phyloP scores from a whole-genome alignment of 768 basidiomycete genomes.

The Sarcomyxa edulis region DNA sequence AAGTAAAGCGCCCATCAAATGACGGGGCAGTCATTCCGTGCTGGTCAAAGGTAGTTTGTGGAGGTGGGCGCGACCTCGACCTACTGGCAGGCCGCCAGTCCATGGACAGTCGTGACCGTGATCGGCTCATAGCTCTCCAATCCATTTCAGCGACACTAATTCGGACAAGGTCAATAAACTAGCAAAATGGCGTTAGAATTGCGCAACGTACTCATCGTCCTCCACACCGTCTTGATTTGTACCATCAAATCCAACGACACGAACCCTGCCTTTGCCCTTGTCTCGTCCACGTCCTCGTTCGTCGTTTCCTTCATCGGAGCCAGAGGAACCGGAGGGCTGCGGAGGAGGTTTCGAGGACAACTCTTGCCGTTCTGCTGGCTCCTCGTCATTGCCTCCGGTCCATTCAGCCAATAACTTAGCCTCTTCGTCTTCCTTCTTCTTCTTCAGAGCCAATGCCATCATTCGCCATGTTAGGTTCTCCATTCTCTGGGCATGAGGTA shows the following conservation, averaged over 20 bases:
- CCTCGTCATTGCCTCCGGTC: slow-evolving; percentile 12
- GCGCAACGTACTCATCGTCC: slow-evolving; percentile 64
- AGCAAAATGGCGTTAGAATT: slow-evolving; percentile 4
- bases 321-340: too few species aligned
- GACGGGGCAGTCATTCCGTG: slow-evolving; percentile 24
- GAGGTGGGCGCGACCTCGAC: slow-evolving; percentile 73
- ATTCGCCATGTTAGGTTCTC: slow-evolving; percentile 98
- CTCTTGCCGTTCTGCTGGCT: slow-evolving; percentile 10
- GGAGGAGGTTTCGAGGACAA: slow-evolving; percentile 5
- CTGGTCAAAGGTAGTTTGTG: slow-evolving; percentile 43
- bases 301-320: slow-evolving; percentile 25
- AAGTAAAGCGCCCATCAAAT: slow-evolving; percentile 41
- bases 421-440: slow-evolving; percentile 74
- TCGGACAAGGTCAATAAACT: slow-evolving; percentile 6
- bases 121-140: slow-evolving; percentile 89
- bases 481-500: slow-evolving; percentile 93
- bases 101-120: slow-evolving; percentile 86
- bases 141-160: slow-evolving; percentile 73
- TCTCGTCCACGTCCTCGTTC: slow-evolving; percentile 71
- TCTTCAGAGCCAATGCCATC: slow-evolving; percentile 94
- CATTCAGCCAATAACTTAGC: slow-evolving; percentile 17
- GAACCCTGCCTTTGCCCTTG: slow-evolving; percentile 76
- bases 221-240: slow-evolving; percentile 65
- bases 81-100: slow-evolving; percentile 83
- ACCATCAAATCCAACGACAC: slow-evolving; percentile 80